Conservation (phyloP, 345 rosid genomes). For the Turnera subulata region DNA sequence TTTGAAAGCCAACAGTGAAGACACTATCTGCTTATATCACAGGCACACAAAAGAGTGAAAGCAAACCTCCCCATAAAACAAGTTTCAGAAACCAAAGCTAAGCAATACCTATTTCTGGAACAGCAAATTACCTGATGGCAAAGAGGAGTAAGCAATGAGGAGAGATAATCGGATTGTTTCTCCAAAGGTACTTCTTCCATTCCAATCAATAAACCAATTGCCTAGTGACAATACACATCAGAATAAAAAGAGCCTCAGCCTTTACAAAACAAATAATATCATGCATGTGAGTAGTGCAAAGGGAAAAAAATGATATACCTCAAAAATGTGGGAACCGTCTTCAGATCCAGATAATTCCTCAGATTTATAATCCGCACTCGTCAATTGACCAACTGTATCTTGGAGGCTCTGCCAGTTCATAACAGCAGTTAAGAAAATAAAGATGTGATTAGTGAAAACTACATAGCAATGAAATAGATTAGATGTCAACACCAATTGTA, state of each 20-base stretch:
- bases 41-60: not conserved
- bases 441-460: conserved; percentile 6
- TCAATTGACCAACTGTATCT: conserved; percentile 68
- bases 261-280: not conserved
- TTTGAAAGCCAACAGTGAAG: not conserved
- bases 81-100: not conserved
- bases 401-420: conserved; percentile 58
- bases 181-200: conserved; percentile 78
- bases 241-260: conserved; percentile 1
- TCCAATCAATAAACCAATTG: conserved; percentile 88
- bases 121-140: conserved; percentile 67
- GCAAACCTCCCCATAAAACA: not conserved
- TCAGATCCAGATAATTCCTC: conserved; percentile 61
- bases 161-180: conserved; percentile 86
- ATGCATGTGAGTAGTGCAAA: not conserved
- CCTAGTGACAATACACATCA: conserved; percentile 35
- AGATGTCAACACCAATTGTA: too few species aligned
- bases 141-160: conserved; percentile 82
- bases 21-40: not conserved
- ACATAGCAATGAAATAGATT: not conserved
- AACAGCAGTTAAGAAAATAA: conserved; percentile 11
- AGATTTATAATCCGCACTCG: conserved; percentile 43
- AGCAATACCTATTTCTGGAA: not conserved
- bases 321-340: conserved; percentile 86
- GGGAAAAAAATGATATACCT: conserved; percentile 36